phyloP scores from a whole-genome alignment of 1,139 yeast species.

The Candida gigantensis region DNA sequence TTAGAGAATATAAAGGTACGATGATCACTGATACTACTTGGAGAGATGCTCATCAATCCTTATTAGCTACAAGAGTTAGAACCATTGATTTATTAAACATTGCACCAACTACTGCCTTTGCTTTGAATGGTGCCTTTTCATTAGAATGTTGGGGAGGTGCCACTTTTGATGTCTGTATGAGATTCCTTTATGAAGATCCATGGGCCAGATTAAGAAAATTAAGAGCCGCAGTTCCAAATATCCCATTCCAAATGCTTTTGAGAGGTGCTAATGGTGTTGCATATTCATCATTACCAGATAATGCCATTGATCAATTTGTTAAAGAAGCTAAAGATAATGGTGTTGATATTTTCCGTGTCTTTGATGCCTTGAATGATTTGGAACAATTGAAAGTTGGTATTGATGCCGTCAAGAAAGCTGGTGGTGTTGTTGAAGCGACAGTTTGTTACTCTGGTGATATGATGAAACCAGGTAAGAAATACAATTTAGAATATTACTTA shows the following conservation, averaged over 20 bases:
- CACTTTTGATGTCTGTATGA: constrained; percentile 97
- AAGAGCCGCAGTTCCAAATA: constrained; percentile 91
- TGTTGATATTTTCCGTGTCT: constrained; percentile 95
- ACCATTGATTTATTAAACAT: constrained; percentile 87
- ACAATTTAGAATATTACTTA: constrained; percentile 87
- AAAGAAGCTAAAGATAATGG: constrained; percentile 93
- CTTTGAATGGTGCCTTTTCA: constrained; percentile 87
- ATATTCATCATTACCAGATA: constrained; percentile 95
- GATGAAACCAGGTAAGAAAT: constrained; percentile 92
- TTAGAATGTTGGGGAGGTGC: constrained; percentile 99
- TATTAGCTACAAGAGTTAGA: constrained; percentile 95
- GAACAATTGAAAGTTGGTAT: constrained; percentile 97
- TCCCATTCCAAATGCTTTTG: constrained; percentile 97
- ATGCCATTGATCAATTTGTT: constrained; percentile 96
- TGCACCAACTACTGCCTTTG: constrained; percentile 93
- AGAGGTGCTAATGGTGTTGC: constrained; percentile 99
- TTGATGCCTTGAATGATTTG: constrained; percentile 94
- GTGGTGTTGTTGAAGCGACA: constrained; percentile 98
- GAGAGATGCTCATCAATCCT: constrained; percentile 99
- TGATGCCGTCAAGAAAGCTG: constrained; percentile 96
- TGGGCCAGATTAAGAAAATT: constrained; percentile 93
- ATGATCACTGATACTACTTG: constrained; percentile 97
- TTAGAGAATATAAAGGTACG: constrained; percentile 82
- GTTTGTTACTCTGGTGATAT: constrained; percentile 98
- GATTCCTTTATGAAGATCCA: constrained; percentile 97